Percentiles rank a stretch among this genome's conserved stretches.
Conservation (phyloP, 805 yeast genomes). For the Saturnispora saitoi region DNA sequence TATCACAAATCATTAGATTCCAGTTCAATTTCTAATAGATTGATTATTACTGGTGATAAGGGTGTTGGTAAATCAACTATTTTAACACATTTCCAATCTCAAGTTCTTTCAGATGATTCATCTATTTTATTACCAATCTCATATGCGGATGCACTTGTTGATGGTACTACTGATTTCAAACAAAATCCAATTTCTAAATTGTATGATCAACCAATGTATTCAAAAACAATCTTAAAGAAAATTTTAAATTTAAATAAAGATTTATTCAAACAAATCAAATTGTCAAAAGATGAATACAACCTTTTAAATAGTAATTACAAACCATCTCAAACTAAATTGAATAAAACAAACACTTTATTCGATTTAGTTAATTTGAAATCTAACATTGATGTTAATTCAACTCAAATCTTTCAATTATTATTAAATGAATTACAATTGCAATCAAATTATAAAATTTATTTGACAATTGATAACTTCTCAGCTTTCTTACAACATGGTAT, state of each 20-base stretch:
- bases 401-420: slow-evolving; percentile 43
- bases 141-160: slow-evolving; percentile 49
- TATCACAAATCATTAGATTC: slow-evolving; percentile 28
- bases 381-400: slow-evolving; percentile 26
- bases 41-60: slow-evolving; percentile 54
- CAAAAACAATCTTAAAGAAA: slow-evolving; percentile 51
- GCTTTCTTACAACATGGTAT: slow-evolving; percentile 45
- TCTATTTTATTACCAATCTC: slow-evolving; percentile 56
- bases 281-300: slow-evolving; percentile 15
- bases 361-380: slow-evolving; percentile 32
- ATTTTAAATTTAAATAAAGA: slow-evolving; percentile 38
- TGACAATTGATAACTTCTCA: slow-evolving; percentile 71
- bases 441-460: slow-evolving; percentile 43
- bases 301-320: slow-evolving; percentile 18
- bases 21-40: slow-evolving; percentile 36
- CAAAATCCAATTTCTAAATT: slow-evolving; percentile 38
- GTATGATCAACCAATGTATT: slow-evolving; percentile 74
- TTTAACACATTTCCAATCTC: slow-evolving; percentile 59
- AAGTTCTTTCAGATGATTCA: slow-evolving; percentile 26
- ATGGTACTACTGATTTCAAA: slow-evolving; percentile 66
- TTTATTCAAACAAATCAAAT: slow-evolving; percentile 27
- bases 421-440: slow-evolving; percentile 49
- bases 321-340: slow-evolving; percentile 13
- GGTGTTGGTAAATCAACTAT: slow-evolving; percentile 78
- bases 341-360: slow-evolving; percentile 28